A percentile compares a stretch with the other conserved stretches of the same genome.
These are phyloP conservation scores for Uronychia setigera DNA, from an alignment of 73 alveolate species.

Conservation along the genomic window DNA sequence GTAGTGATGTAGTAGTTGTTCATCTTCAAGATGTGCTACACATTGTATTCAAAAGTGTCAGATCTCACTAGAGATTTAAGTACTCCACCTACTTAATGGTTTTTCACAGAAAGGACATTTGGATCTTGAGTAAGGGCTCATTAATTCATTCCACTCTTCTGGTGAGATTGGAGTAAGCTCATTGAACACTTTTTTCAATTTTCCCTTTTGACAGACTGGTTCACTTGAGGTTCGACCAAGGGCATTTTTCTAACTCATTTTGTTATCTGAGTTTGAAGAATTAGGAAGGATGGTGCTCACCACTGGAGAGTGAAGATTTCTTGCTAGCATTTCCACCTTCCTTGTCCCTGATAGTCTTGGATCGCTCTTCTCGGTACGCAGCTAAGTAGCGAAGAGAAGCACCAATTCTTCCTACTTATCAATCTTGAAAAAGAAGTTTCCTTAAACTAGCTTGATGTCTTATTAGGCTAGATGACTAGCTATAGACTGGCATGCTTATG, in stretches of 20 bases:
- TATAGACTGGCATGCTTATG: conserved; percentile 21
- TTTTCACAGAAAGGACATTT: not conserved
- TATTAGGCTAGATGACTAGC: conserved; percentile 5
- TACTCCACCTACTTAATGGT: not conserved
- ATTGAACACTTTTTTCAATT: not conserved
- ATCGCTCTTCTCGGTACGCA: not conserved
- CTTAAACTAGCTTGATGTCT: conserved; percentile 6
- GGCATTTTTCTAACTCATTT: no score
- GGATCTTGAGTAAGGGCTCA: not conserved
- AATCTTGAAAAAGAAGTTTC: conserved; percentile 33
- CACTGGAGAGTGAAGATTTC: not conserved
- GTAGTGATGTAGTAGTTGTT: conserved; percentile 4
- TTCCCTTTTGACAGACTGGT: no score
- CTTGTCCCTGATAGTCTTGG: not conserved
- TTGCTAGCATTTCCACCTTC: not conserved
- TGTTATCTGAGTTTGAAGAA: no score
- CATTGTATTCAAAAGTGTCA: conserved; percentile 15
- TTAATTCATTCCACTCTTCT: not conserved
- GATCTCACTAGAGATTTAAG: not conserved
- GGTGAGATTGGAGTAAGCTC: not conserved
- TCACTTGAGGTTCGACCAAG: no score
- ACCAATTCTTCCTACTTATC: conserved; percentile 28
- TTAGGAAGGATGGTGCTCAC: no score
- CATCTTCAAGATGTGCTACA: conserved; percentile 11
- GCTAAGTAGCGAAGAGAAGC: conserved; percentile 14